These are phyloP conservation scores for Amphirosellinia nigrospora DNA, from an alignment of 495 filamentous ascomycete genomes.

Conservation along the genomic window DNA sequence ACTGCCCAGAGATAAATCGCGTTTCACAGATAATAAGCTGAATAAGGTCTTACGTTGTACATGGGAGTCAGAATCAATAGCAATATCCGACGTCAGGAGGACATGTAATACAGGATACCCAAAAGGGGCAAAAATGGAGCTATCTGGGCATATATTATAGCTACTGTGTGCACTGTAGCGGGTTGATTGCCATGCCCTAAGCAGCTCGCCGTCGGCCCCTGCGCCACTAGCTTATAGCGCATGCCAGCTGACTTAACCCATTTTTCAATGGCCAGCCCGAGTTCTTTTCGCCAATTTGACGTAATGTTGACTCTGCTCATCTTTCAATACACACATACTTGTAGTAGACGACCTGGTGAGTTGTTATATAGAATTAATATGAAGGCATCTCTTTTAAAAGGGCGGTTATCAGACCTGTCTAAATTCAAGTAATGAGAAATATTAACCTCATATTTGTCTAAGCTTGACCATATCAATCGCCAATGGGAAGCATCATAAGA, in stretches of 20 bases:
- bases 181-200: not conserved
- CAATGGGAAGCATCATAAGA: slow-evolving; percentile 2
- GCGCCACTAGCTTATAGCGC: slow-evolving; percentile 6
- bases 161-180: not conserved
- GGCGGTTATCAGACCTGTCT: not conserved
- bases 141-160: not conserved
- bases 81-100: not conserved
- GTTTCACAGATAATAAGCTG: not conserved
- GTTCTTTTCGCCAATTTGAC: slow-evolving; percentile 17
- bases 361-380: not conserved
- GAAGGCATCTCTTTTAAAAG: not conserved
- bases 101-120: not conserved
- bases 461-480: not conserved
- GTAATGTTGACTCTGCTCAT: slow-evolving; percentile 7
- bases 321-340: not conserved
- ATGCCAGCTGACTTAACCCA: not conserved
- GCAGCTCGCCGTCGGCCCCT: not conserved
- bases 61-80: not conserved
- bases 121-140: not conserved
- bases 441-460: not conserved
- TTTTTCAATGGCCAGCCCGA: not conserved
- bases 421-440: not conserved
- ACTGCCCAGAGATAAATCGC: not conserved
- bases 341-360: not conserved
- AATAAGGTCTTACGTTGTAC: not conserved